Percentiles rank a stretch among this genome's conserved stretches.
Evolutionary conservation across 2,329 filamentous ascomycete species (phyloP).

Genomic region (Aspergillus aculeatinus): DNA sequence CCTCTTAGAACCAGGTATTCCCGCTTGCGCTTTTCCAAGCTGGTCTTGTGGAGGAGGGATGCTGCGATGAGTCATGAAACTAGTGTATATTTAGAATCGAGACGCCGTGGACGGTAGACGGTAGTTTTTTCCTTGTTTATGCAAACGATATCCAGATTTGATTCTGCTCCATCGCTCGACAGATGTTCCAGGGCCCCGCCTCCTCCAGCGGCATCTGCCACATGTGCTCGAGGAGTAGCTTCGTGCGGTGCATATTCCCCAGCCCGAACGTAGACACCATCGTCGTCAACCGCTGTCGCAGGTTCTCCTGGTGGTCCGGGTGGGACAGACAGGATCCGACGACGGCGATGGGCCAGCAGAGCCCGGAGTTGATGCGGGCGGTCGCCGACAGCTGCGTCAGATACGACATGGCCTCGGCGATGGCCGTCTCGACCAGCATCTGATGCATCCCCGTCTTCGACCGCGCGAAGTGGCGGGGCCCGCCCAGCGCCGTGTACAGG

Average conservation of each 20-base stretch:
- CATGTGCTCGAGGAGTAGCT: conserved; percentile 44
- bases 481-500: conserved; percentile 33
- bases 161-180: conserved; percentile 47
- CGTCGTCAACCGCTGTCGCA: conserved; percentile 31
- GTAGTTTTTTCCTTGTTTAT: conserved; percentile 20
- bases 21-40: neutral
- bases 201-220: conserved; percentile 40
- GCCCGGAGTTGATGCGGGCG: conserved; percentile 35
- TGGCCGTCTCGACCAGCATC: conserved; percentile 24
- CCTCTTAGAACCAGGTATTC: conserved; percentile 8
- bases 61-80: conserved; percentile 10
- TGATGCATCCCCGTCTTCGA: conserved; percentile 28
- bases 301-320: conserved; percentile 20
- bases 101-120: conserved; percentile 11
- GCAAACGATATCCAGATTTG: conserved; percentile 54
- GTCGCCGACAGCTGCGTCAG: conserved; percentile 25
- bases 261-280: conserved; percentile 41
- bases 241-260: conserved; percentile 49
- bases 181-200: conserved; percentile 47
- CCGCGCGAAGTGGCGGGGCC: conserved; percentile 20
- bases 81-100: conserved; percentile 10
- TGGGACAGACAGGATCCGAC: conserved; percentile 29
- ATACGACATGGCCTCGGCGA: conserved; percentile 30
- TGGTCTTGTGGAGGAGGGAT: neutral
- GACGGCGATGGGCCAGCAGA: conserved; percentile 35